Percentiles rank a stretch among this genome's conserved stretches.
These are phyloP conservation scores for Chimonanthus salicifolius DNA, from an alignment of 164 flowering plant species.

Conservation along the genomic window DNA sequence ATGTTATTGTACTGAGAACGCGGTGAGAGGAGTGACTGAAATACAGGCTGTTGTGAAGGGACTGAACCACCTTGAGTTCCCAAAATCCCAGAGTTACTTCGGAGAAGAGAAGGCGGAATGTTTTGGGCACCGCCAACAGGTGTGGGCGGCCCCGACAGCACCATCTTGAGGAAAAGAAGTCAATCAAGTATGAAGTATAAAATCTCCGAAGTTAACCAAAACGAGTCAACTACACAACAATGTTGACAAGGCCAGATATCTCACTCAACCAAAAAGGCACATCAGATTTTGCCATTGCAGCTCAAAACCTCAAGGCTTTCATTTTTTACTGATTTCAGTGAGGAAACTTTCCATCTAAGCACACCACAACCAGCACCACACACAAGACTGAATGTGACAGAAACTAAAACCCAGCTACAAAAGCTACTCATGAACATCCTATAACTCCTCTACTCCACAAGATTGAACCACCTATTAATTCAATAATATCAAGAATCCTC, in stretches of 20 bases:
- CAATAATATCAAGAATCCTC: conserved; percentile 17
- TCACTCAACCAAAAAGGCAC: conserved; percentile 12
- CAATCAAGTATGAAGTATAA: neutral
- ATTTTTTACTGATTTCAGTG: conserved; percentile 12
- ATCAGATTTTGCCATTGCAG: conserved; percentile 11
- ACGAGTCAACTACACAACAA: neutral
- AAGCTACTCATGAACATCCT: conserved; percentile 30
- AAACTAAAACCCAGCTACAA: conserved; percentile 19
- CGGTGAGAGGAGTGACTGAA: conserved; percentile 63
- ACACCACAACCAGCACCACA: conserved; percentile 10
- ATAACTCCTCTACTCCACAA: conserved; percentile 14
- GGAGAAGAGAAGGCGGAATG: conserved; percentile 27
- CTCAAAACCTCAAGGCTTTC: conserved; percentile 12
- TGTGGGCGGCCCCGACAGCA: conserved; percentile 43
- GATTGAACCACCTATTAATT: conserved; percentile 2
- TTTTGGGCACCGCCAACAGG: conserved; percentile 39
- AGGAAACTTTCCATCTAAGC: conserved; percentile 17
- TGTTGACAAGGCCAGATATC: neutral
- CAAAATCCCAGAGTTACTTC: conserved; percentile 40
- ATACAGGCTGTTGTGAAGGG: conserved; percentile 55
- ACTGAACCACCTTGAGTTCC: conserved; percentile 65
- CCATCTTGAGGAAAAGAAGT: conserved; percentile 17
- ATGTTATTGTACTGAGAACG: conserved; percentile 55
- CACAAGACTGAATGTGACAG: conserved; percentile 10
- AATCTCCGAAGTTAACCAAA: conserved; percentile 6